These are phyloP conservation scores for Cystobasidiaceae sp. DNA, from an alignment of 1,284 basidiomycete species.

Conservation along the genomic window DNA sequence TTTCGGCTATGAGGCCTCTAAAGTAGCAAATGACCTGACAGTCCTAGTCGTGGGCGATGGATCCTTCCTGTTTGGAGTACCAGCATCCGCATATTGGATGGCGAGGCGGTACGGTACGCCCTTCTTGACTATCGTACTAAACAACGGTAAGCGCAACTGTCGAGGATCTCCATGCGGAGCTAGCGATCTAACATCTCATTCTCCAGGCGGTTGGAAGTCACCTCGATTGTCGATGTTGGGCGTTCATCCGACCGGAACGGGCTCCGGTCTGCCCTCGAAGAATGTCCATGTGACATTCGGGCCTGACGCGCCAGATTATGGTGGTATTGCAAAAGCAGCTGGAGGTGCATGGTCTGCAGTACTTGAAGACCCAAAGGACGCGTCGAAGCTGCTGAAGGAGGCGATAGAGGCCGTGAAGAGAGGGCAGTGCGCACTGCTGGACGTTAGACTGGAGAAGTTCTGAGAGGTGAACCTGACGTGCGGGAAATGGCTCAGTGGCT, in stretches of 20 bases:
- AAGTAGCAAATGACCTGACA: conserved; percentile 52
- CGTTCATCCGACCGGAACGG: conserved; percentile 59
- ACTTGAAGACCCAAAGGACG: conserved; percentile 47
- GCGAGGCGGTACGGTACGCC: conserved; percentile 64
- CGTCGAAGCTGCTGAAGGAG: conserved; percentile 52
- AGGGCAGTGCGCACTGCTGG: conserved; percentile 62
- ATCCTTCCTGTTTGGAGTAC: conserved; percentile 61
- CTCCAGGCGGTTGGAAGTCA: conserved; percentile 48
- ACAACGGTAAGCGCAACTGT: conserved; percentile 59
- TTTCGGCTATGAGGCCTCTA: conserved; percentile 46
- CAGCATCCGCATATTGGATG: conserved; percentile 64
- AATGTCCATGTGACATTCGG: conserved; percentile 62
- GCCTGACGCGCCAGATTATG: conserved; percentile 59
- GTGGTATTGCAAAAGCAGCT: conserved; percentile 55
- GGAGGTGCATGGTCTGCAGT: conserved; percentile 61
- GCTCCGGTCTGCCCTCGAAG: conserved; percentile 52
- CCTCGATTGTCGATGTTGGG: conserved; percentile 61
- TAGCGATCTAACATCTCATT: not conserved
- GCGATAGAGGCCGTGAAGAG: conserved; percentile 56
- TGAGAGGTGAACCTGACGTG: not conserved
- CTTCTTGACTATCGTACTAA: conserved; percentile 63
- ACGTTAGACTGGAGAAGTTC: conserved; percentile 45
- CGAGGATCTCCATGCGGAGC: no score
- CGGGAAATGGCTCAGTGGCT: not conserved
- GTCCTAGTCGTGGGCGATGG: conserved; percentile 63